phyloP scores from a whole-genome alignment of 2,329 filamentous ascomycete genomes.

The Cordyceps cicadae region DNA sequence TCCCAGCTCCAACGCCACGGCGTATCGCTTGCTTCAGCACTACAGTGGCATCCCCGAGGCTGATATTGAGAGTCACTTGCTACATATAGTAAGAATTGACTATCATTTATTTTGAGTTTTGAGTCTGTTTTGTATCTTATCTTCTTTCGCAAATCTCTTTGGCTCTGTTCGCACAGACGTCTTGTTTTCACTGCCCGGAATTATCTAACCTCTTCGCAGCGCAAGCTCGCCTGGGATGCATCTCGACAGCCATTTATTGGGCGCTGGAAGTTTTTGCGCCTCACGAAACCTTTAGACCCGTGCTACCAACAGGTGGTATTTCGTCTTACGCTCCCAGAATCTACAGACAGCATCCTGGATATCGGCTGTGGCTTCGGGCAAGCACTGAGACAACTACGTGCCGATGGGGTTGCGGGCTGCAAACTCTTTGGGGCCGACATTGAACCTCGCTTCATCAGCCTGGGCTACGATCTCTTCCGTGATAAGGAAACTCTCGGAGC shows the following conservation, averaged over 20 bases:
- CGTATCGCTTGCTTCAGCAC: conserved; percentile 27
- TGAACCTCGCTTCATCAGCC: conserved; percentile 41
- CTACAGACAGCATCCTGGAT: conserved; percentile 36
- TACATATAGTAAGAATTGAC: conserved; percentile 25
- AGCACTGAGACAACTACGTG: conserved; percentile 39
- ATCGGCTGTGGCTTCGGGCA: conserved; percentile 45
- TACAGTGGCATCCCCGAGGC: conserved; percentile 30
- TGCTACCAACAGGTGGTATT: conserved; percentile 35
- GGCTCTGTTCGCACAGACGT: no score
- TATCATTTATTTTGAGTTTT: background rate
- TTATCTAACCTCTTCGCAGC: conserved; percentile 21
- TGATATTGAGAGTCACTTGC: conserved; percentile 29
- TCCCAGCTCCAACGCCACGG: conserved; percentile 29
- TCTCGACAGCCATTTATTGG: conserved; percentile 38
- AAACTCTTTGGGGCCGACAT: conserved; percentile 44
- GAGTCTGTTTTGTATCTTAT: no score
- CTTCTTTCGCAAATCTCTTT: no score
- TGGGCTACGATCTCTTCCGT: conserved; percentile 57
- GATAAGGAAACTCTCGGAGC: conserved; percentile 41
- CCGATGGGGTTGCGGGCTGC: conserved; percentile 39
- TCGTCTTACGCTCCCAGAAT: conserved; percentile 30
- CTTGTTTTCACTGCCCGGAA: background rate
- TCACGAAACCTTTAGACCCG: conserved; percentile 32
- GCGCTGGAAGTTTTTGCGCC: conserved; percentile 41
- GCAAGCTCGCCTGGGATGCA: conserved; percentile 38